Base-by-base conservation (phyloP, 2,329 filamentous ascomycete genomes). In the Fusarium setosum region DNA sequence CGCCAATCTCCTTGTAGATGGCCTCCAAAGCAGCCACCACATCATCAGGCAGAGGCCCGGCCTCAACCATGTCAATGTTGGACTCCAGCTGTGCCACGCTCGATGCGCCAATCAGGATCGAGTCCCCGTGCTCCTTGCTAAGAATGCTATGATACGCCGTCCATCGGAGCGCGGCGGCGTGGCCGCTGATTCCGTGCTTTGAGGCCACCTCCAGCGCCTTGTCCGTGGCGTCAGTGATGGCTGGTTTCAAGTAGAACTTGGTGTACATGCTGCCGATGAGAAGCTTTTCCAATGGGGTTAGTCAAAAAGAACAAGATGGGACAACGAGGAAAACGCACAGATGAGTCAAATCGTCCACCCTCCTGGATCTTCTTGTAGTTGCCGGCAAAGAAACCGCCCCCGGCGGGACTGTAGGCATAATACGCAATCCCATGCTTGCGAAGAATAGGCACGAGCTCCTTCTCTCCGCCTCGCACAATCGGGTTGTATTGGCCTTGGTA, bases 401-500 rank as follows among this genome's bases (percentile, higher is more conserved):
- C 69, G 17, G 58, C 69, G 23, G 69, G 67, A 15, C 76, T 80
- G 56, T 78, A 85, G 0, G 78, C 81, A 56, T 79, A 80, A 52
- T 83, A 84, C 0, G 77, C 68, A 2, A 84, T 82, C 12, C 72
- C 73, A 34, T 81, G 66, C 52, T 79, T 75, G 3, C 81, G 75
- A 11, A 84, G 67, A 0, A 79, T 49, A 0, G 82, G 80, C 17
- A 84, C 77, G 2, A 84, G 69, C 12, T 77, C 74, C 29, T 74
- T 73, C 56, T 85, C 83, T 6, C 71, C 74, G 3, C 75, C 71
- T 41, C 83, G 75, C 4, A 75, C 75, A 12, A 85, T 69, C 8
- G 78, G 73, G 53, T 84, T 83, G 70, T 85, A 85, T 8, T 79
- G 75, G 2, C 83, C 82, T 63, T 86, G 79, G 59, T 83, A 85